Percentiles rank a stretch among this genome's conserved stretches.
Evolutionary conservation across 1,284 basidiomycete genomes (phyloP).

Genomic region (Sparassis latifolia): DNA sequence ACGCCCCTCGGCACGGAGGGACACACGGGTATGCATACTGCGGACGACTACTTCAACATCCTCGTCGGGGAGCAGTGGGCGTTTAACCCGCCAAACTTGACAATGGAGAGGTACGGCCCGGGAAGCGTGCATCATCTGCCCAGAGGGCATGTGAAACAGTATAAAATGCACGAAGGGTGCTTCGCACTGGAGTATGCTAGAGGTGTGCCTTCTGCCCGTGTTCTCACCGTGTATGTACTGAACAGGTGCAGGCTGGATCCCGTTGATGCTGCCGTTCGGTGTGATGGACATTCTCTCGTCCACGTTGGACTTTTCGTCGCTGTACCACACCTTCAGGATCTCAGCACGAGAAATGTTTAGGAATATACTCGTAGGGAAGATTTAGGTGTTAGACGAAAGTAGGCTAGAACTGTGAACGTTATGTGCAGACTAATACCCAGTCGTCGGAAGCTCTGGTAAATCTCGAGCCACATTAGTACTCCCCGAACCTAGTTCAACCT

Average conservation of each 20-base stretch:
- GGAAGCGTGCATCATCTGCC: conserved; percentile 83
- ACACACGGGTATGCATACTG: conserved; percentile 90
- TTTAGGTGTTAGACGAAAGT: conserved; percentile 36
- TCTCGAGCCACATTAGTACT: no score
- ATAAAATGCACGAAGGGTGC: conserved; percentile 94
- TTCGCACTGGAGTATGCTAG: conserved; percentile 94
- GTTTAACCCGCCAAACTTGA: conserved; percentile 73
- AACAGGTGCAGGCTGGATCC: conserved; percentile 70
- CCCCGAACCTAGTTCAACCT: no score
- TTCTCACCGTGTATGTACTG: conserved; percentile 1
- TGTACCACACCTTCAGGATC: conserved; percentile 76
- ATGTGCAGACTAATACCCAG: no score
- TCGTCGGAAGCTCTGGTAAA: no score
- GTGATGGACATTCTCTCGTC: conserved; percentile 83
- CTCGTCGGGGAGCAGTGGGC: conserved; percentile 92
- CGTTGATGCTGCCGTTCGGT: conserved; percentile 89
- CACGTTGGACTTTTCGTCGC: conserved; percentile 82
- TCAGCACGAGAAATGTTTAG: conserved; percentile 79
- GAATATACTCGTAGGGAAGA: conserved; percentile 84
- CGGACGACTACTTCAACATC: conserved; percentile 98
- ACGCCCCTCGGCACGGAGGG: conserved; percentile 96
- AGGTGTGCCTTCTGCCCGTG: conserved; percentile 42
- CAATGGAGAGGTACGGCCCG: conserved; percentile 78
- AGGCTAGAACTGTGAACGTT: no score
- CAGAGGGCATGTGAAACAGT: conserved; percentile 88